These are phyloP conservation scores for Trypanosoma scelopori DNA, from an alignment of 208 protist genomes.

Conservation along the genomic window DNA sequence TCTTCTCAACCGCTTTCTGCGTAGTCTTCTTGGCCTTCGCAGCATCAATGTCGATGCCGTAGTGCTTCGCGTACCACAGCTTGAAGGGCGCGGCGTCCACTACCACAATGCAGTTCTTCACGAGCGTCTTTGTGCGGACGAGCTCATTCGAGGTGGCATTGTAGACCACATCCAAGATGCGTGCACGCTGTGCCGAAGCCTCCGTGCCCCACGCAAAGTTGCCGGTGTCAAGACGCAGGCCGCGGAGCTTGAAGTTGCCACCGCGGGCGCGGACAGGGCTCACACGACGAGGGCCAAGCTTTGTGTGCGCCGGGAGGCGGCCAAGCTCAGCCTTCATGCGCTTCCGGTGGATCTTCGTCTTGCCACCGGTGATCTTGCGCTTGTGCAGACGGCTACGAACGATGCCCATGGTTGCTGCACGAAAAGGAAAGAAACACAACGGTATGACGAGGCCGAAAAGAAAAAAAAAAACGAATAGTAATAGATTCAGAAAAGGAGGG, in stretches of 20 bases:
- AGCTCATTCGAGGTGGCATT: slow-evolving; percentile 99
- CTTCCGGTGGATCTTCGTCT: slow-evolving; percentile 91
- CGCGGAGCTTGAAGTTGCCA: slow-evolving; percentile 98
- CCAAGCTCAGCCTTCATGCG: slow-evolving; percentile 98
- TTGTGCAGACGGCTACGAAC: slow-evolving; percentile 98
- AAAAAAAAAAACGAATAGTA: no score
- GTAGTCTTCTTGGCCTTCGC: slow-evolving; percentile 81
- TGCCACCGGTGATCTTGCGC: slow-evolving; percentile 97
- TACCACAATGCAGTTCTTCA: slow-evolving; percentile 98
- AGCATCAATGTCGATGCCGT: slow-evolving; percentile 94
- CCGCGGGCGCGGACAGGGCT: slow-evolving; percentile 95
- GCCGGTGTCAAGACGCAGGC: slow-evolving; percentile 97
- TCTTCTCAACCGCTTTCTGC: slow-evolving; percentile 45
- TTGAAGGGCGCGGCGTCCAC: slow-evolving; percentile 98
- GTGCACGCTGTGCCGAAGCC: slow-evolving; percentile 88
- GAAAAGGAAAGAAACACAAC: neutral
- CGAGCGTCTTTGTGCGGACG: slow-evolving; percentile 99
- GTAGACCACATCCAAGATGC: slow-evolving; percentile 99
- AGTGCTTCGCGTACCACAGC: slow-evolving; percentile 98
- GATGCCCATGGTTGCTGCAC: slow-evolving; percentile 93
- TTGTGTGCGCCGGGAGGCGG: slow-evolving; percentile 97
- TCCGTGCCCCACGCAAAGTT: slow-evolving; percentile 98
- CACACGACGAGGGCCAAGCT: slow-evolving; percentile 93
- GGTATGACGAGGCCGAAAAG: neutral
- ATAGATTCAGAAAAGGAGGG: slow-evolving; percentile 1